phyloP scores from a whole-genome alignment of 768 basidiomycete genomes.

The Antrodiella citrinella region DNA sequence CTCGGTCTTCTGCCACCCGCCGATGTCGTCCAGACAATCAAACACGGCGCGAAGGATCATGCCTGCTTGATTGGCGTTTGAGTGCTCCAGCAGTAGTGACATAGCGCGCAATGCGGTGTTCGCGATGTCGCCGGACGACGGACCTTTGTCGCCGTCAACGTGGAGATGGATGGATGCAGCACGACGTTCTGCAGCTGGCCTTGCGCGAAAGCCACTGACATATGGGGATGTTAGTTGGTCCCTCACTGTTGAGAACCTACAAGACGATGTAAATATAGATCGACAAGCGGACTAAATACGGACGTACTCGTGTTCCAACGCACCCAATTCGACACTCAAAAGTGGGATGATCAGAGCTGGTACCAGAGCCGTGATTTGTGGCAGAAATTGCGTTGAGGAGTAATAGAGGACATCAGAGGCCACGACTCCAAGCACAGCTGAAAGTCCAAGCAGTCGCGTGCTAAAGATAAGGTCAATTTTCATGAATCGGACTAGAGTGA shows the following conservation, averaged over 20 bases:
- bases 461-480: conserved; percentile 39
- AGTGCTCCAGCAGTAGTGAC: conserved; percentile 64
- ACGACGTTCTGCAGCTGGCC: conserved; percentile 71
- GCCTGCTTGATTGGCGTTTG: conserved; percentile 68
- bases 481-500: neutral
- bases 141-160: conserved; percentile 82
- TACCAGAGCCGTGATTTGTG: conserved; percentile 64
- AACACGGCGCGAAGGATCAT: conserved; percentile 67
- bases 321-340: conserved; percentile 48
- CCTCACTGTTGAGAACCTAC: conserved; percentile 54
- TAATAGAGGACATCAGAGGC: conserved; percentile 81
- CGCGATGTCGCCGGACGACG: conserved; percentile 63
- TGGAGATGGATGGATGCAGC: conserved; percentile 88
- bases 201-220: conserved; percentile 74
- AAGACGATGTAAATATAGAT: conserved; percentile 7
- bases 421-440: conserved; percentile 70
- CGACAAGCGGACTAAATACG: neutral
- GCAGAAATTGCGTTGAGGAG: conserved; percentile 60
- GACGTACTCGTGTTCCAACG: conserved; percentile 64
- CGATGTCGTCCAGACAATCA: conserved; percentile 51
- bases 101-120: conserved; percentile 66
- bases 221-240: conserved; percentile 70
- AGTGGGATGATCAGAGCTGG: conserved; percentile 64
- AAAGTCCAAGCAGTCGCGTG: conserved; percentile 79
- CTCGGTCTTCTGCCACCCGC: conserved; percentile 57